Evolutionary conservation across 1,284 basidiomycete species (phyloP).

Genomic region (Moniliella sp.): DNA sequence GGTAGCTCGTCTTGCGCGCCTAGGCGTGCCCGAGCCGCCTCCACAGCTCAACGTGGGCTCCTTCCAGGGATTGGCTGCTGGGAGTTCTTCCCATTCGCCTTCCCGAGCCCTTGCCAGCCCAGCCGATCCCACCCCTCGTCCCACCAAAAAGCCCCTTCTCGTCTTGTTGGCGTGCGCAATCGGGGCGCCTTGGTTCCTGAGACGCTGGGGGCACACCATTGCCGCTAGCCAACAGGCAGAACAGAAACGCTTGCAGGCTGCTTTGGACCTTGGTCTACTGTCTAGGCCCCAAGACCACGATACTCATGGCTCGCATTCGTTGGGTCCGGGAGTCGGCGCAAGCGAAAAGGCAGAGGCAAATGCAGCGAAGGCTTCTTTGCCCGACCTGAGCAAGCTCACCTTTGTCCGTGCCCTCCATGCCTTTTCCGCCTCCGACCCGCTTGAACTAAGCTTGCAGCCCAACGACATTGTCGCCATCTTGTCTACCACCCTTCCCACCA

Average conservation of each 20-base stretch:
- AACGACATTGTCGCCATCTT: conserved; percentile 88
- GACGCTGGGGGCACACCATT: conserved; percentile 61
- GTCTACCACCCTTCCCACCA: conserved; percentile 40
- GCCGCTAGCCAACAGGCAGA: conserved; percentile 43
- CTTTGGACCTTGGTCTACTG: no score
- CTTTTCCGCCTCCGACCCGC: conserved; percentile 43
- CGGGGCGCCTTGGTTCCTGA: conserved; percentile 82
- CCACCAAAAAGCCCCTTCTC: conserved; percentile 67
- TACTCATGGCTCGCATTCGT: no score
- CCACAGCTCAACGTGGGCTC: conserved; percentile 21
- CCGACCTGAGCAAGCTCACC: conserved; percentile 45
- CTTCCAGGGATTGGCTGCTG: conserved; percentile 24
- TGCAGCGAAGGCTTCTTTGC: conserved; percentile 21
- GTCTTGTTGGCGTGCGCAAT: conserved; percentile 87
- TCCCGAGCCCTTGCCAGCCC: no score
- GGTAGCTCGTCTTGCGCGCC: conserved; percentile 15
- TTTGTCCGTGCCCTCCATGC: conserved; percentile 71
- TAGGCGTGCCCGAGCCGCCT: conserved; percentile 19
- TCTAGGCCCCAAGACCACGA: no score
- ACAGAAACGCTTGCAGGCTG: no score
- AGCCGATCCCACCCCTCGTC: conserved; percentile 5
- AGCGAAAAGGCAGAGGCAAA: no score
- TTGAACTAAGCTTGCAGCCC: conserved; percentile 62
- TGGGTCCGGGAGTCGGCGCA: no score
- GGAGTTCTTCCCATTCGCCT: no score